Conservation (phyloP, 345 rosid species). For the Aethionema arabicum region DNA sequence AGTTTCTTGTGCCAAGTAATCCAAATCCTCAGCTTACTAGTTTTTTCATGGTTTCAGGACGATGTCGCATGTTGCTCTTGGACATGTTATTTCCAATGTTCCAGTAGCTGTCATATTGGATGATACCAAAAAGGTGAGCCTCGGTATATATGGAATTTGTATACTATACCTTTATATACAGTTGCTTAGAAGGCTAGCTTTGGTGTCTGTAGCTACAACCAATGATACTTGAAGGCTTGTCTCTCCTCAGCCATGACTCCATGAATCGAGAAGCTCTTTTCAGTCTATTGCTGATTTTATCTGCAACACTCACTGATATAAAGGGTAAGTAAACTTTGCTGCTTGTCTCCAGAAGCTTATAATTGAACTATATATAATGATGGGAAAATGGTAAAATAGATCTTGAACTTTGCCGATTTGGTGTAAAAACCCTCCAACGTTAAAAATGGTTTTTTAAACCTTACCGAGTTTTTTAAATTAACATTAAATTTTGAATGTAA, state of each 20-base stretch:
- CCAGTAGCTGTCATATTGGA: slow-evolving; percentile 63
- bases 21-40: slow-evolving; percentile 20
- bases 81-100: slow-evolving; percentile 64
- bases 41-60: slow-evolving; percentile 50
- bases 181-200: slow-evolving; percentile 5
- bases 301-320: slow-evolving; percentile 72
- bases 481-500: no score
- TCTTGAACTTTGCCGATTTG: no score
- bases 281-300: slow-evolving; percentile 68
- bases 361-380: slow-evolving; percentile 8
- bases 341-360: slow-evolving; percentile 9
- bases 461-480: no score
- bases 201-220: slow-evolving; percentile 60
- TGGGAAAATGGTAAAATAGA: no score
- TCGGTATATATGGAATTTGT: slow-evolving; percentile 15
- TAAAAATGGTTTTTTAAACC: no score
- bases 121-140: slow-evolving; percentile 69
- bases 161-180: slow-evolving; percentile 13
- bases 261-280: slow-evolving; percentile 55
- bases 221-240: slow-evolving; percentile 62
- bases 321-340: slow-evolving; percentile 44
- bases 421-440: no score
- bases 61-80: slow-evolving; percentile 59
- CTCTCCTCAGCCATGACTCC: slow-evolving; percentile 48
- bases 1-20: slow-evolving; percentile 6